A percentile compares a stretch with the other conserved stretches of the same genome.
Evolutionary conservation across 2,329 filamentous ascomycete species (phyloP).

Genomic region (Gremmenia infestans): DNA sequence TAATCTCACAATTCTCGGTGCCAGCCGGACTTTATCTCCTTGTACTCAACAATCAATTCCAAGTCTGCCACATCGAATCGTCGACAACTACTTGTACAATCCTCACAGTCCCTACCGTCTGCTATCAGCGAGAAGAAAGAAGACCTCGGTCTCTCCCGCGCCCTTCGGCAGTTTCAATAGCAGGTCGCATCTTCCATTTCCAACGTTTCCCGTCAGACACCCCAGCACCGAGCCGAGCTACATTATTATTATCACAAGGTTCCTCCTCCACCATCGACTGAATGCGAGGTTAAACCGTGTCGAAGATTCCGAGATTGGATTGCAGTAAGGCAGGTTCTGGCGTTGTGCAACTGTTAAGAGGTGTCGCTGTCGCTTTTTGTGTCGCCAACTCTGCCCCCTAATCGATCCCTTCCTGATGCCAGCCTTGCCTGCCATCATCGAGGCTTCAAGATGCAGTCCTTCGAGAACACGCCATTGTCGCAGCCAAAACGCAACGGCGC

Average conservation of each 20-base stretch:
- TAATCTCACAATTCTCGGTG: background rate
- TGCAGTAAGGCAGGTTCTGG: constrained; percentile 1
- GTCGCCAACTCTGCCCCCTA: constrained; percentile 1
- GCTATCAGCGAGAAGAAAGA: background rate
- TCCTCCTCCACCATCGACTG: constrained; percentile 4
- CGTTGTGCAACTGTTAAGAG: constrained; percentile 8
- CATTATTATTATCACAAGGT: constrained; percentile 6
- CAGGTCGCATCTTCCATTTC: constrained; percentile 6
- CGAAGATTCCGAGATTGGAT: background rate
- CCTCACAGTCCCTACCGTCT: background rate
- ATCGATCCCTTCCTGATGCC: constrained; percentile 14
- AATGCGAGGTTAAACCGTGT: constrained; percentile 6
- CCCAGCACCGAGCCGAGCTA: constrained; percentile 3
- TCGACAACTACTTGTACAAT: background rate
- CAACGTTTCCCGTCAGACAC: constrained; percentile 16
- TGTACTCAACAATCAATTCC: background rate
- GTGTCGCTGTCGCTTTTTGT: background rate
- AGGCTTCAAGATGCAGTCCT: constrained; percentile 25
- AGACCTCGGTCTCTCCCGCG: background rate
- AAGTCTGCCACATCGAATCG: background rate
- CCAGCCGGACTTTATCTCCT: background rate
- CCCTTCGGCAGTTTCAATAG: constrained; percentile 15
- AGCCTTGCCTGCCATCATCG: constrained; percentile 10
- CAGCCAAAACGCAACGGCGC: constrained; percentile 27
- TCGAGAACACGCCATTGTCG: constrained; percentile 22